A percentile compares a stretch with the other conserved stretches of the same genome.
These are phyloP conservation scores for Trichoderma asperelloides DNA, from an alignment of 495 filamentous ascomycete genomes.

Conservation along the genomic window DNA sequence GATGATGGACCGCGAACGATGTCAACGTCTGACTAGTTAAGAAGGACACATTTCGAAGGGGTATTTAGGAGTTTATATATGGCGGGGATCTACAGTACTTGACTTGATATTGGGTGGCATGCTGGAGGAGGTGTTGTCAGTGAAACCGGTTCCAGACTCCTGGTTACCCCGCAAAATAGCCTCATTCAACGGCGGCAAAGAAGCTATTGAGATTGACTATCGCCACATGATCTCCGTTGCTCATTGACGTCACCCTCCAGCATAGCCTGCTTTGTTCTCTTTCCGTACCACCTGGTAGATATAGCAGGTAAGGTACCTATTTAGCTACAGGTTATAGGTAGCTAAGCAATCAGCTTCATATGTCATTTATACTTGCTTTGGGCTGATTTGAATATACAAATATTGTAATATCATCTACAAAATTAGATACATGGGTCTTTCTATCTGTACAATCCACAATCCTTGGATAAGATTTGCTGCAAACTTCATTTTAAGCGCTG, in stretches of 20 bases:
- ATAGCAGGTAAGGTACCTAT: too few relatives aligned
- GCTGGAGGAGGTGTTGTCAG: neutral
- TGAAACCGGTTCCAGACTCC: neutral
- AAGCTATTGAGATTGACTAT: neutral
- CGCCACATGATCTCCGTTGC: neutral
- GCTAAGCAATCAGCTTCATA: too few relatives aligned
- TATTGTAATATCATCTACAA: too few relatives aligned
- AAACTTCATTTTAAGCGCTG: too few relatives aligned
- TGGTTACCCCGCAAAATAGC: neutral
- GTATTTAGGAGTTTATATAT: neutral
- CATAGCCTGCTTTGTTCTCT: too few relatives aligned
- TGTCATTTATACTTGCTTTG: too few relatives aligned
- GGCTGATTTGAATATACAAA: too few relatives aligned
- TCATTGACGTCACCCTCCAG: neutral
- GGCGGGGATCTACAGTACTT: neutral
- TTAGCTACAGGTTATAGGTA: too few relatives aligned
- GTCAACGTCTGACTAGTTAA: neutral
- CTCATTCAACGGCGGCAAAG: neutral
- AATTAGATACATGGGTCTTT: too few relatives aligned
- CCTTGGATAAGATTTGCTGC: too few relatives aligned
- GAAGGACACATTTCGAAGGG: neutral
- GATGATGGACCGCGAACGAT: neutral
- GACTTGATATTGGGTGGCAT: neutral
- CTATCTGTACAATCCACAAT: too few relatives aligned
- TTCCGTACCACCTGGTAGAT: too few relatives aligned